phyloP scores from a whole-genome alignment of 1,284 basidiomycete genomes.

The Fomitopsis betulina region DNA sequence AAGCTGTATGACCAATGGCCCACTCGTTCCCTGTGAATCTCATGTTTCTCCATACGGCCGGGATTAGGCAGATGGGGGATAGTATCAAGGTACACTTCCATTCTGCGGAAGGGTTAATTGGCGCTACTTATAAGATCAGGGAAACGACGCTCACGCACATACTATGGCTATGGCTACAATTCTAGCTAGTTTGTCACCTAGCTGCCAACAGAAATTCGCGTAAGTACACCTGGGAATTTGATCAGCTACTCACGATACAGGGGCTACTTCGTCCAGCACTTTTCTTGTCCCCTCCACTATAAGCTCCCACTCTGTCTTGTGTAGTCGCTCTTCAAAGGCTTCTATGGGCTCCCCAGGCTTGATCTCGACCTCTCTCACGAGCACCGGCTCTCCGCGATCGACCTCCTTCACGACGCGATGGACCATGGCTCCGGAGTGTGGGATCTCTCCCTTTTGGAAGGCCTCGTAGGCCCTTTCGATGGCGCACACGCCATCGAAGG shows the following conservation, averaged over 20 bases:
- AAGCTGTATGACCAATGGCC: too few species aligned
- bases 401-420: constrained; percentile 94
- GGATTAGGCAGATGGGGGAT: too few species aligned
- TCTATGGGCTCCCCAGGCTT: constrained; percentile 70
- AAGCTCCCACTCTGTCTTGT: constrained; percentile 83
- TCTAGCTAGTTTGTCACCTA: background rate
- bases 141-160: background rate
- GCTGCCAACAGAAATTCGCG: background rate
- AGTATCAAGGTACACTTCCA: background rate
- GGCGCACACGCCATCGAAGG: constrained; percentile 91
- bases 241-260: constrained; percentile 6
- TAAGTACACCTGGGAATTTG: background rate
- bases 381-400: constrained; percentile 85
- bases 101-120: background rate
- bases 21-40: background rate
- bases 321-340: constrained; percentile 76
- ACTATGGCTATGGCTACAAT: background rate
- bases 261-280: constrained; percentile 47
- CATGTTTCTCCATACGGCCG: background rate
- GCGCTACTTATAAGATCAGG: background rate
- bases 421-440: constrained; percentile 86
- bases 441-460: constrained; percentile 77
- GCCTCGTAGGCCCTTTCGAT: constrained; percentile 89
- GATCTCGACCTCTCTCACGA: constrained; percentile 79
- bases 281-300: constrained; percentile 83